Conservation (phyloP, 768 basidiomycete species). For the Dendrothele bispora region DNA sequence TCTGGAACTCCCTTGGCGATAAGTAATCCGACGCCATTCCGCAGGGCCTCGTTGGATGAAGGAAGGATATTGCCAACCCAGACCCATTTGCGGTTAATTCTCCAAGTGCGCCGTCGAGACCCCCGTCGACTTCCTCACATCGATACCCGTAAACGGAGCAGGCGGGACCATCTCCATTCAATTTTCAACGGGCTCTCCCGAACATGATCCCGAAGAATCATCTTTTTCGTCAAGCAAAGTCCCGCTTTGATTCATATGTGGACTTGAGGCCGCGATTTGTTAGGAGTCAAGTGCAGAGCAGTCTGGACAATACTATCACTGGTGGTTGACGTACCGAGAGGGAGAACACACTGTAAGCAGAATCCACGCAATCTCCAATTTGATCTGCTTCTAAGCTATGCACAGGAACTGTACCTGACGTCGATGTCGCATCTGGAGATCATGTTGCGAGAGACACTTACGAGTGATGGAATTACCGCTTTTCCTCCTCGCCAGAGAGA, state of each 20-base stretch:
- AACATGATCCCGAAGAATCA: slow-evolving; percentile 59
- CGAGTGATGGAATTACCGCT: slow-evolving; percentile 72
- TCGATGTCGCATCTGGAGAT: slow-evolving; percentile 89
- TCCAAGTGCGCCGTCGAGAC: slow-evolving; percentile 43
- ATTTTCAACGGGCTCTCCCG: slow-evolving; percentile 80
- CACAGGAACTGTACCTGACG: slow-evolving; percentile 78
- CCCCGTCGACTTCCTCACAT: slow-evolving; percentile 56
- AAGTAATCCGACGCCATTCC: slow-evolving; percentile 76
- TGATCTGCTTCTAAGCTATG: slow-evolving; percentile 55
- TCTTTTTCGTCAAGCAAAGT: slow-evolving; percentile 49
- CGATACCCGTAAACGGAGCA: slow-evolving; percentile 51
- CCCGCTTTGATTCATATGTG: slow-evolving; percentile 68
- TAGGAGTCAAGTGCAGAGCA: slow-evolving; percentile 81
- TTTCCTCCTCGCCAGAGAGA: slow-evolving; percentile 77
- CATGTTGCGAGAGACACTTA: slow-evolving; percentile 90
- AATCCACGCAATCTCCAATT: slow-evolving; percentile 1
- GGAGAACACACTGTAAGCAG: slow-evolving; percentile 84
- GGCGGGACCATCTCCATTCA: slow-evolving; percentile 70
- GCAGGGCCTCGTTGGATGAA: slow-evolving; percentile 73
- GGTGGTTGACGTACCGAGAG: slow-evolving; percentile 82
- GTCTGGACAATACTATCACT: slow-evolving; percentile 55
- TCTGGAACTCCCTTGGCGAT: slow-evolving; percentile 47
- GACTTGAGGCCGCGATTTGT: slow-evolving; percentile 79
- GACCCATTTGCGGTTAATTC: slow-evolving; percentile 43
- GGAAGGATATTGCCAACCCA: slow-evolving; percentile 53